Evolutionary conservation across 306 rosid species (phyloP).

Genomic region (Cucumis cinereus): DNA sequence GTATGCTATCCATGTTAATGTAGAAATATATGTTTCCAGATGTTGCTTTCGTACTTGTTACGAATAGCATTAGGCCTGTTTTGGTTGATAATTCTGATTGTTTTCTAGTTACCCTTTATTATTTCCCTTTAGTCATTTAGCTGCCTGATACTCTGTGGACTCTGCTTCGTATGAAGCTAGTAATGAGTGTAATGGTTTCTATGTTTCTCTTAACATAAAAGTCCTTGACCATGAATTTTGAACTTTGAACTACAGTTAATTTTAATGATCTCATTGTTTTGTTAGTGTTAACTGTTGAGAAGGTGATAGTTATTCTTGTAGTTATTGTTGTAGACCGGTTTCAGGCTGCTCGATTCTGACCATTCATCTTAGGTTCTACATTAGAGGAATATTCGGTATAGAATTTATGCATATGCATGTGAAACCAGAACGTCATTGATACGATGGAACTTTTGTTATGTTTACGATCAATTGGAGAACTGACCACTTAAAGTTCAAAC

Average conservation of each 20-base stretch:
- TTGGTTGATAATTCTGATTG: not conserved
- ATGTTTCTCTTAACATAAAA: not conserved
- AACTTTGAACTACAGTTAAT: not conserved
- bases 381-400: too few species aligned
- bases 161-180: not conserved
- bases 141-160: not conserved
- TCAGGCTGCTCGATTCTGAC: too few species aligned
- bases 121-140: not conserved
- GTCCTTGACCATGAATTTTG: not conserved
- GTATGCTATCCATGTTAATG: constrained; percentile 14
- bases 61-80: not conserved
- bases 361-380: too few species aligned
- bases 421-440: too few species aligned
- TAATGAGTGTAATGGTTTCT: not conserved
- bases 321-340: too few species aligned
- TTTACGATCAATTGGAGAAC: not conserved
- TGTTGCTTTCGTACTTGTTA: not conserved
- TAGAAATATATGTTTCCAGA: not conserved
- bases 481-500: not conserved
- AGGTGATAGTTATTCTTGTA: not conserved
- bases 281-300: not conserved
- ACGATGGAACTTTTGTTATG: not conserved
- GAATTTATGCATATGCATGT: too few species aligned
- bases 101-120: not conserved
- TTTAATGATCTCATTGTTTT: not conserved